These are phyloP conservation scores for Globisporangium rhizosaccharum DNA, from an alignment of 352 stramenopile species.

Conservation along the genomic window DNA sequence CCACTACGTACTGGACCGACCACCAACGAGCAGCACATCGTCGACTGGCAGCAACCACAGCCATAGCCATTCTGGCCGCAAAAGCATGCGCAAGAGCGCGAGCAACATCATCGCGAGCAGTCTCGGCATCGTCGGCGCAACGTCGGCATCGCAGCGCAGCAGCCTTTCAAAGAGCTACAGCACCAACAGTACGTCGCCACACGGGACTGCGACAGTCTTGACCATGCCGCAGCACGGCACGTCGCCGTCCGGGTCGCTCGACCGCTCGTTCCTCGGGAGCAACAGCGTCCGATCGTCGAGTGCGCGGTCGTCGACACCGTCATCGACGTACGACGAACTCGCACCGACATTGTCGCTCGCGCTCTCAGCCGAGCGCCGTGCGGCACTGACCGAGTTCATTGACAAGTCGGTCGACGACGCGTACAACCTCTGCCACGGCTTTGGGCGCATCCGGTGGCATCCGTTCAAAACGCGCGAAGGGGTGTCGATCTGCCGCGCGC, in stretches of 20 bases:
- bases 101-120: slow-evolving; percentile 18
- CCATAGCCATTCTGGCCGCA: not conserved
- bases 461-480: slow-evolving; percentile 55
- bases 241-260: not conserved
- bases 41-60: not conserved
- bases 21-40: slow-evolving; percentile 1
- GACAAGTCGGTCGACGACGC: slow-evolving; percentile 75
- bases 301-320: slow-evolving; percentile 6
- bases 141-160: slow-evolving; percentile 4
- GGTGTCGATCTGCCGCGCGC: slow-evolving; percentile 66
- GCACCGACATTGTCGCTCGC: not conserved
- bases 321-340: slow-evolving; percentile 2
- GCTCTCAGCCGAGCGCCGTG: slow-evolving; percentile 9
- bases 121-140: slow-evolving; percentile 10
- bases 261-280: slow-evolving; percentile 1
- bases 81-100: slow-evolving; percentile 14
- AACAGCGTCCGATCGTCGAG: slow-evolving; percentile 8
- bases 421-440: slow-evolving; percentile 76
- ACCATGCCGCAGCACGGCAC: slow-evolving; percentile 16
- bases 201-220: slow-evolving; percentile 4
- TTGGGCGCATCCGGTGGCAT: slow-evolving; percentile 69
- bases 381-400: slow-evolving; percentile 63
- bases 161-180: slow-evolving; percentile 13
- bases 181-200: slow-evolving; percentile 16
- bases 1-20: not conserved